These are phyloP conservation scores for Starmerella etchellsii DNA, from an alignment of 805 yeast genomes.

Conservation along the genomic window DNA sequence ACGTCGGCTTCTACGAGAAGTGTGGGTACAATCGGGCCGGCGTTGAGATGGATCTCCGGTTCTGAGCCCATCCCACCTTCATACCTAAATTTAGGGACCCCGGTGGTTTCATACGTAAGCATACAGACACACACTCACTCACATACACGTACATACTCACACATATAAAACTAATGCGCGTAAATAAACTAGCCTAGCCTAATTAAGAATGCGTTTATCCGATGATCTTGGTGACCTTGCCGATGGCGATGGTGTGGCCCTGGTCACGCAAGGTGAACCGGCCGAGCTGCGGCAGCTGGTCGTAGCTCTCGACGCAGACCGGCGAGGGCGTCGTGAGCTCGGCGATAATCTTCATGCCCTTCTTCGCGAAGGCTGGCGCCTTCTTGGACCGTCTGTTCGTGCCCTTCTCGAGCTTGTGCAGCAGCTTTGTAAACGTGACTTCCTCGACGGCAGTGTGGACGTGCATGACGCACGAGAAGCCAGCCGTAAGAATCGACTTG, in stretches of 20 bases:
- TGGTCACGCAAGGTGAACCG: constrained; percentile 98
- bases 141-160: too few species aligned
- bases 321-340: constrained; percentile 74
- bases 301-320: constrained; percentile 86
- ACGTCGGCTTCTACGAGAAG: constrained; percentile 74
- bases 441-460: constrained; percentile 98
- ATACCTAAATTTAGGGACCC: not conserved
- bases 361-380: constrained; percentile 96
- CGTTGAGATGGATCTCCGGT: constrained; percentile 26
- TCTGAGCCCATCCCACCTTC: constrained; percentile 4
- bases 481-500: constrained; percentile 85
- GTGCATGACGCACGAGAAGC: constrained; percentile 97
- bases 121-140: too few species aligned
- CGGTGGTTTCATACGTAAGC: not conserved
- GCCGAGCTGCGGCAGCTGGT: constrained; percentile 90
- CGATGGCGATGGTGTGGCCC: constrained; percentile 96
- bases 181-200: too few species aligned
- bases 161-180: too few species aligned
- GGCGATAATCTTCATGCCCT: constrained; percentile 97
- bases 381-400: constrained; percentile 92
- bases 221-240: constrained; percentile 83
- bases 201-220: too few species aligned
- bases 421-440: constrained; percentile 63
- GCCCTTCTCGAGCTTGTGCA: constrained; percentile 92
- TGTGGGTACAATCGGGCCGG: constrained; percentile 55